Evolutionary conservation across 192 early-diverging fungal species (phyloP), one percentile per base, ranked within the genome.

Genomic region (Gaertneriomyces semiglobifer): DNA sequence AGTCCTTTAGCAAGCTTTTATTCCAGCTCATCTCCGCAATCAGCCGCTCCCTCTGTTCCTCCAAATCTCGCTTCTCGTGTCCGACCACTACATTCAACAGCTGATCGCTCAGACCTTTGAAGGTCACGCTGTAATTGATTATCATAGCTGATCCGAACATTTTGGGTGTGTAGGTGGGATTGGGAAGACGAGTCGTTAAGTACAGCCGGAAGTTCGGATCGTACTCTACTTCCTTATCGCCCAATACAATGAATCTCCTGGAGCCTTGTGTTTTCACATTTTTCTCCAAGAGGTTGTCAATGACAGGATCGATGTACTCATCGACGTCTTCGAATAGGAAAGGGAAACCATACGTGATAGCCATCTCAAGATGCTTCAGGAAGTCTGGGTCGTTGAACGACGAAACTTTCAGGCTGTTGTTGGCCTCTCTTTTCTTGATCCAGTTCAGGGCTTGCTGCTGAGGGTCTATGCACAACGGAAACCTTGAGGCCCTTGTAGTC

Each of bases 321-420:
- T 85, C 83, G 4, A 85, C 83, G 58, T 85, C 83, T 70, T 85
- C 83, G 68, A 85, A 85, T 10, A 85, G 58, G 74, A 83, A 85
- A 25, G 83, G 83, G 59, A 85, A 85, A 20, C 83, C 83, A 62
- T 85, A 85, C 6, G 83, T 85, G 8, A 85, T 70, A 1, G 83
- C 81, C 83, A 85, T 85, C 71, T 85, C 83, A 60, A 85, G 58
- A 57, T 85, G 83, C 65, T 85, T 85, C 58, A 85, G 68, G 62
- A 85, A 85, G 52, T 85, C 83, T 2, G 83, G 81, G 67, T 85
- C 83, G 48, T 75, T 80, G 54, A 85, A 85, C 0, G 81, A 79
- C 3, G 81, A 85, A 4, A 81, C 63, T 63, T 85, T 85, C 4
- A 85, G 62, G 52, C 83, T 85, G 61, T 86, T 77, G 44, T 65